Percentiles rank a stretch among this genome's conserved stretches.
Evolutionary conservation across 495 filamentous ascomycete genomes (phyloP).

Genomic region (Penicillium paxilli): DNA sequence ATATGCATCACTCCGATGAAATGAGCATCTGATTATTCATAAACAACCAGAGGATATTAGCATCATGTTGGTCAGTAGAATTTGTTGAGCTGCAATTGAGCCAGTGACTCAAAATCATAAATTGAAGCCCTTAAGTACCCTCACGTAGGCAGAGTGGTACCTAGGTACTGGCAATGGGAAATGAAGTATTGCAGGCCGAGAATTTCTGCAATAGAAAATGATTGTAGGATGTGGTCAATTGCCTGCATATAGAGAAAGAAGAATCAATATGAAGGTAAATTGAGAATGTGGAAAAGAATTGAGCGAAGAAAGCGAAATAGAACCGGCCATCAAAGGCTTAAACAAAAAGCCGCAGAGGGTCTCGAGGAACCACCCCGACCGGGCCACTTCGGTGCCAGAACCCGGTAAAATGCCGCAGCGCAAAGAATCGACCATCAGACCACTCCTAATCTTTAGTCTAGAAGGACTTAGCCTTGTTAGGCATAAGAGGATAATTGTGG

Average conservation of each 20-base stretch:
- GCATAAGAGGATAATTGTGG: not conserved
- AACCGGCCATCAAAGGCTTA: not conserved
- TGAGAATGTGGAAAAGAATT: not conserved
- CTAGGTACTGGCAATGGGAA: no score
- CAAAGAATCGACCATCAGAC: not conserved
- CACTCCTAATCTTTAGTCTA: not conserved
- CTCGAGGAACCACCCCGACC: conserved; percentile 4
- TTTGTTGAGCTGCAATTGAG: no score
- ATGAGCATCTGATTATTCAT: not conserved
- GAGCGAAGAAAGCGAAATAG: not conserved
- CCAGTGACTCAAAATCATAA: no score
- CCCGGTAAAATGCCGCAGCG: conserved; percentile 17
- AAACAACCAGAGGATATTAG: not conserved
- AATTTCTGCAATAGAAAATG: not conserved
- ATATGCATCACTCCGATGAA: not conserved
- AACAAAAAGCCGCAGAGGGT: conserved; percentile 13
- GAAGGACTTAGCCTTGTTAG: not conserved
- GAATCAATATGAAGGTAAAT: not conserved
- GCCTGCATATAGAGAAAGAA: not conserved
- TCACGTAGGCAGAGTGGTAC: no score
- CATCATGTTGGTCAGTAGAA: no score
- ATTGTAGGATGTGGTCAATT: not conserved
- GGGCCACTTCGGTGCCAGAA: conserved; percentile 13
- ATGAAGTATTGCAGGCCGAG: not conserved
- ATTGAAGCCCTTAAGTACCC: no score